Evolutionary conservation across 345 rosid species (phyloP), one percentile per base, ranked within the genome.

Genomic region (Limnanthes douglasii): DNA sequence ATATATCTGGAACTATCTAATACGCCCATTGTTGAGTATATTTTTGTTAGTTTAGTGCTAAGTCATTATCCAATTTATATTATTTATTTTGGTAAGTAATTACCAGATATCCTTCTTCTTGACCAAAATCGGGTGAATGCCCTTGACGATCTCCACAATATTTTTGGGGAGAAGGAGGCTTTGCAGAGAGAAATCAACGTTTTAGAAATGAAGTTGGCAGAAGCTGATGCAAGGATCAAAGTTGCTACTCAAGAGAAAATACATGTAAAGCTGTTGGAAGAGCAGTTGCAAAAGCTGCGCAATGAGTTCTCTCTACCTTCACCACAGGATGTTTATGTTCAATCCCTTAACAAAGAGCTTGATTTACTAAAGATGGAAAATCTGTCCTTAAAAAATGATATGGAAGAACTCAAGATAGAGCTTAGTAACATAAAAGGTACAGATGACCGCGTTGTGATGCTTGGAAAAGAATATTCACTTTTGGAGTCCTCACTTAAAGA

Each of bases 211-310:
- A 79, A 57, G 60, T 35, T 83, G 64, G 69, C 81, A 12, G 97
- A 88, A 61, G 75, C 78, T 57, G 93, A 88, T 66, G 95, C 83
- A n/a, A 65, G 68, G 45, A 71, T 88, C 41, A 66, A 58, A 63
- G 61, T 66, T 42, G 72, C 95, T 59, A 60, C 84, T 24, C 84
- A 70, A 46, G 84, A 76, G 61, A 88, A 79, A 70, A 50, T 64
- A 48, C 80, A 61, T 11, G 78, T 62, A 14, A 81, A 74, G 59
- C 55, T 73, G 51, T 51, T 76, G n/a, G 86, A 76, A 65, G 65
- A 59, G 22, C 81, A 88, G 43, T 53, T 88, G 23, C 70, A 76
- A 57, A 72, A 72, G 61, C 57, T 88, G 48, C 63, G 48, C 23
- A 48, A 55, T 44, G 92, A 83, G 50, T 38, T 74, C 64, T 24